phyloP scores from a whole-genome alignment of 1,139 yeast species.

The Protomyces inundatus region DNA sequence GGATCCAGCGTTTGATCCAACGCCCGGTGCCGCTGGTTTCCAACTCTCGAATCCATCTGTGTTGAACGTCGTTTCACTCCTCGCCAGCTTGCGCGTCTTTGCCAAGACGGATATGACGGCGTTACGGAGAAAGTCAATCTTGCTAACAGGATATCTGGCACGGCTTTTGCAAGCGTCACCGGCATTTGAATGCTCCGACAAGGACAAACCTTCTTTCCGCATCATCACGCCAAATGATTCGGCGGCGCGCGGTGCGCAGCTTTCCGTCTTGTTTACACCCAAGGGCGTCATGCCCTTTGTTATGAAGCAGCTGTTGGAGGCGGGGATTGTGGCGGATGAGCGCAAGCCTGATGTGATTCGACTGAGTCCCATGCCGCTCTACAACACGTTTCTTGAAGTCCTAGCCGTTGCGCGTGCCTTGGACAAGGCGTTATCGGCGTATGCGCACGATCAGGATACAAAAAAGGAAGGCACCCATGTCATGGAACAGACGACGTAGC shows the following conservation, averaged over 20 bases:
- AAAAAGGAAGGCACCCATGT: neutral
- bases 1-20: slow-evolving; percentile 74
- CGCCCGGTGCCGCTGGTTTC: slow-evolving; percentile 75
- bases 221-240: slow-evolving; percentile 66
- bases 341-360: slow-evolving; percentile 84
- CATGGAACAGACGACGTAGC: neutral
- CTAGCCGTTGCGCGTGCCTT: neutral
- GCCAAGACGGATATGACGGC: slow-evolving; percentile 52
- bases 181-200: neutral
- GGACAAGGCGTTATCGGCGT: neutral
- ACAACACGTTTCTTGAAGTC: slow-evolving; percentile 70
- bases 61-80: slow-evolving; percentile 67
- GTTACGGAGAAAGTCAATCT: slow-evolving; percentile 54
- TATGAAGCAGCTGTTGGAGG: slow-evolving; percentile 45
- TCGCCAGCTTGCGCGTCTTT: slow-evolving; percentile 61
- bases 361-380: slow-evolving; percentile 76
- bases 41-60: slow-evolving; percentile 93
- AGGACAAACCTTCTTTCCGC: slow-evolving; percentile 42
- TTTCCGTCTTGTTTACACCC: slow-evolving; percentile 65
- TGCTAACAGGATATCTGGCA: slow-evolving; percentile 56
- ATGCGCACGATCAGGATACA: neutral
- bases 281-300: slow-evolving; percentile 61
- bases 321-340: slow-evolving; percentile 78
- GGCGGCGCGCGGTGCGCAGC: slow-evolving; percentile 68
- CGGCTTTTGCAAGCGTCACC: slow-evolving; percentile 44